A percentile compares a stretch with the other conserved stretches of the same genome.
Evolutionary conservation across 495 filamentous ascomycete genomes (phyloP).

Genomic region (Echria macrotheca): DNA sequence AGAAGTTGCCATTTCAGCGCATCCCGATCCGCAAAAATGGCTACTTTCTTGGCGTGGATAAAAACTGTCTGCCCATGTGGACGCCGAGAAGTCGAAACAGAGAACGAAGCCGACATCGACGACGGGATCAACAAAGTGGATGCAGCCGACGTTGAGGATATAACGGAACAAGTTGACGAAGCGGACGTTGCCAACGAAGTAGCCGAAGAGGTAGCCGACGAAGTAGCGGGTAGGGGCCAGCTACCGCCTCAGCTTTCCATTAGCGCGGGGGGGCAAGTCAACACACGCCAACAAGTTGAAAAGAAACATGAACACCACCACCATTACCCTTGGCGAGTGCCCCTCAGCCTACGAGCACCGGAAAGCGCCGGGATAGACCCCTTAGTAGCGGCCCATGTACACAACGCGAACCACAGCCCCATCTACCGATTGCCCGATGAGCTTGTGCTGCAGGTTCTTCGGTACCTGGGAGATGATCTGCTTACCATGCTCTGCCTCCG

Average conservation of each 20-base stretch:
- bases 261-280: not conserved
- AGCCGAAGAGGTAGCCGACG: too few species aligned
- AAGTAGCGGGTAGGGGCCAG: conserved; percentile 3
- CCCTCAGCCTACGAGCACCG: conserved; percentile 4
- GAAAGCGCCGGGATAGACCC: conserved; percentile 6
- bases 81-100: conserved; percentile 8
- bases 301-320: conserved; percentile 6
- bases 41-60: conserved; percentile 5
- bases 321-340: conserved; percentile 3
- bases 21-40: conserved; percentile 11
- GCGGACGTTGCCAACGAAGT: not conserved
- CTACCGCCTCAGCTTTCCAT: conserved; percentile 2
- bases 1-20: conserved; percentile 9
- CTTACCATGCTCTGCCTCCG: conserved; percentile 8
- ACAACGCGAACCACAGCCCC: conserved; percentile 10
- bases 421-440: conserved; percentile 11
- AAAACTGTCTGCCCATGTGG: conserved; percentile 5
- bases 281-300: conserved; percentile 4
- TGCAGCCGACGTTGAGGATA: conserved; percentile 3
- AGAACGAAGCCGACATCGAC: conserved; percentile 1
- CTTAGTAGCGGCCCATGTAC: conserved; percentile 12
- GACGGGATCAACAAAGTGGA: conserved; percentile 1
- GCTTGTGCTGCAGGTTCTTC: conserved; percentile 6
- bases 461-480: conserved; percentile 3
- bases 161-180: conserved; percentile 1